A percentile compares a stretch with the other conserved stretches of the same genome.
These are phyloP conservation scores for Ceratocystis eucalypticola DNA, from an alignment of 2,329 filamentous ascomycete species.

Conservation along the genomic window DNA sequence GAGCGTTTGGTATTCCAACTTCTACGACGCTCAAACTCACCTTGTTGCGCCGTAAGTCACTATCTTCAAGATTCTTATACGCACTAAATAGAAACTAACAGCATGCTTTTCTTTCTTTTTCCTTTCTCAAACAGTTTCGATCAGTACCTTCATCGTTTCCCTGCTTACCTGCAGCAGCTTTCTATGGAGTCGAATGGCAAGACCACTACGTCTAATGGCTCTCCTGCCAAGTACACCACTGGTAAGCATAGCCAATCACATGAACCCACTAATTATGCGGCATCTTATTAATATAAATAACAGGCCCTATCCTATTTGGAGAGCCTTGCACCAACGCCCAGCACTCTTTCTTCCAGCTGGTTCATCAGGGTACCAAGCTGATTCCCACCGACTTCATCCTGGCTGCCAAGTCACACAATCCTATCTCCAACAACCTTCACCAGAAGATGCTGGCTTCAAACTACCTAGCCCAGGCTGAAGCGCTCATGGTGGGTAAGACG, in stretches of 20 bases:
- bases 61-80: background rate
- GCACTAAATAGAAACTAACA: slow-evolving; percentile 12
- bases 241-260: slow-evolving; percentile 29
- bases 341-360: slow-evolving; percentile 99
- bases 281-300: slow-evolving; percentile 20
- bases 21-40: slow-evolving; percentile 96
- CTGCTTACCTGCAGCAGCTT: slow-evolving; percentile 94
- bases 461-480: slow-evolving; percentile 81
- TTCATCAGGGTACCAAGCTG: slow-evolving; percentile 97
- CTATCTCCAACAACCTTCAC: slow-evolving; percentile 79
- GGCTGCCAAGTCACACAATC: slow-evolving; percentile 93
- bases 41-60: slow-evolving; percentile 74
- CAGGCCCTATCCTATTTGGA: slow-evolving; percentile 79
- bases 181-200: slow-evolving; percentile 99
- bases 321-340: slow-evolving; percentile 98
- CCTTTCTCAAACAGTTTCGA: slow-evolving; percentile 55
- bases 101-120: background rate
- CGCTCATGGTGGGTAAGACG: slow-evolving; percentile 82
- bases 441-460: slow-evolving; percentile 92
- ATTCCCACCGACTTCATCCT: slow-evolving; percentile 98
- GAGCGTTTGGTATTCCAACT: slow-evolving; percentile 98
- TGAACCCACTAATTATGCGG: background rate
- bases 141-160: slow-evolving; percentile 98
- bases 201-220: slow-evolving; percentile 77
- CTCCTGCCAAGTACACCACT: slow-evolving; percentile 93